Evolutionary conservation across 2,329 filamentous ascomycete genomes (phyloP).

Genomic region (Pseudogymnoascus sp.): DNA sequence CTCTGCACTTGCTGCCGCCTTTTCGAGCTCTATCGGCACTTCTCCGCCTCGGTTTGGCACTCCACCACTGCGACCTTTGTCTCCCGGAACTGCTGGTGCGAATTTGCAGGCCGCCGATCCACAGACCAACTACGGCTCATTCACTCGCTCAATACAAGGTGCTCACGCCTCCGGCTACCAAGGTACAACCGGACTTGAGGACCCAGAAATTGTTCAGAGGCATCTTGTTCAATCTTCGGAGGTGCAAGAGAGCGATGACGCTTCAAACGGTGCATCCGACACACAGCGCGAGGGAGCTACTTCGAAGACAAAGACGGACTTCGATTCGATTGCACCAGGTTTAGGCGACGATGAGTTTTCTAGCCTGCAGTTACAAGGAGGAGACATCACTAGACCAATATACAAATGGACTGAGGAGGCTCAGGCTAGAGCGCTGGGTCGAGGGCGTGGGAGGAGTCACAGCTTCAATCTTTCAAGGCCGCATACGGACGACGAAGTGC

Average conservation of each 20-base stretch:
- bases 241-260: constrained; percentile 26
- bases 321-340: constrained; percentile 28
- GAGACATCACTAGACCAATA: constrained; percentile 88
- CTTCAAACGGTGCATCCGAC: constrained; percentile 24
- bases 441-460: constrained; percentile 65
- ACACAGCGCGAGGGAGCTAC: constrained; percentile 31
- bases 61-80: constrained; percentile 47
- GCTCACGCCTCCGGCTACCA: constrained; percentile 30
- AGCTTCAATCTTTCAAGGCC: constrained; percentile 77
- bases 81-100: constrained; percentile 46
- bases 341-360: constrained; percentile 77
- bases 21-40: constrained; percentile 66
- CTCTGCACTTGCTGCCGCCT: constrained; percentile 81
- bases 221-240: constrained; percentile 74
- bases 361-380: constrained; percentile 84
- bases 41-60: constrained; percentile 66
- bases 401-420: constrained; percentile 95
- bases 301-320: constrained; percentile 26
- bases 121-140: constrained; percentile 76
- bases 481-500: constrained; percentile 68
- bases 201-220: constrained; percentile 83
- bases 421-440: constrained; percentile 53
- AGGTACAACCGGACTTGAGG: constrained; percentile 63
- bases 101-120: constrained; percentile 36
- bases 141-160: constrained; percentile 45